Evolutionary conservation across 495 filamentous ascomycete species (phyloP), one percentile per base, ranked within the genome.

Genomic region (Beverwykella pulmonaria): DNA sequence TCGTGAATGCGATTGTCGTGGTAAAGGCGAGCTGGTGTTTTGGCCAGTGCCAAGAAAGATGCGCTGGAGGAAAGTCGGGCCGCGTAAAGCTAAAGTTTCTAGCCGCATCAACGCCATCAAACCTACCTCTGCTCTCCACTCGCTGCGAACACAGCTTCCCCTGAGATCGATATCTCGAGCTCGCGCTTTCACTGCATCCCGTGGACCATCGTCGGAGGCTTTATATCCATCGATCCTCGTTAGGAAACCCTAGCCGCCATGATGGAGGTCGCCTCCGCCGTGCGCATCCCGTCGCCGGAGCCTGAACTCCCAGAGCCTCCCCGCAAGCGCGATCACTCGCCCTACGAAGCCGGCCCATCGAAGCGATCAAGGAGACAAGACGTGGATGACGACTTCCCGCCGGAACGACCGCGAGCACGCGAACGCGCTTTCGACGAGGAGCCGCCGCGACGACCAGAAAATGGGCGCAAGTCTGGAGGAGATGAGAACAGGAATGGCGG

Each of bases 261-360:
- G 48, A 50, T 71, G 69, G 60, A 65, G 56, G 56, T 68, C 17
- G 69, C 65, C 34, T 71, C 69, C 29, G 69, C 69, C 22, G 69
- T 71, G 25, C 69, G 69, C 61, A 57, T 71, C 36, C 69, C 69
- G 10, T 68, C 69, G 17, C 69, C 69, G 19, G 69, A 71, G 52
- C 69, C 69, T 39, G 68, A 65, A n/a, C 56, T 58, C 56, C 67
- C 65, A 32, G 67, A 69, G 27, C 60, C 59, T 10, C 63, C 57
- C 44, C 69, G 69, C 34, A 71, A 71, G 39, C 69, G 69, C 69
- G 69, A 68, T 19, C 64, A 50, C 59, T 68, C 64, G 12, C 65
- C 69, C 23, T 55, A 20, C 52, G 64, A 64, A 15, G 30, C 54
- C 30, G 65, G 61, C 17, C 69, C 69, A 1, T 65, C 64, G 20